A percentile compares a stretch with the other conserved stretches of the same genome.
These are phyloP conservation scores for Colletotrichum tamarilloi DNA, from an alignment of 2,329 filamentous ascomycete species.

Conservation along the genomic window DNA sequence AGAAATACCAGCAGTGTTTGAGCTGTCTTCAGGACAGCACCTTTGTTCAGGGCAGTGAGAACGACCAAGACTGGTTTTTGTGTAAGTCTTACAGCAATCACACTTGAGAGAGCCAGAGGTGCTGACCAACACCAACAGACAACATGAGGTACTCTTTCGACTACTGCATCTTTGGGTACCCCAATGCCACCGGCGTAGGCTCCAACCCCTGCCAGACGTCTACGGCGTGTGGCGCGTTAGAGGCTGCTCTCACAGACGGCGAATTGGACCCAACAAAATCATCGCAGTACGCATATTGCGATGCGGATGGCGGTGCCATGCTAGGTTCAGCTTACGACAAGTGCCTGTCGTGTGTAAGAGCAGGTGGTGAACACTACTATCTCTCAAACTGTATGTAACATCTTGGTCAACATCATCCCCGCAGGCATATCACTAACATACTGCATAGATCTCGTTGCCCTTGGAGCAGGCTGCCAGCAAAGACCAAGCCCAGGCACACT, in stretches of 20 bases:
- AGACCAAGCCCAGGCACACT: conserved; percentile 50
- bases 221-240: conserved; percentile 60
- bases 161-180: conserved; percentile 64
- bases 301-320: conserved; percentile 50
- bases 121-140: conserved; percentile 49
- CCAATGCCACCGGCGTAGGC: conserved; percentile 56
- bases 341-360: conserved; percentile 59
- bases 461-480: conserved; percentile 63
- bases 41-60: conserved; percentile 58
- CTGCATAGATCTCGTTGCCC: conserved; percentile 57
- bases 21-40: conserved; percentile 64
- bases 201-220: conserved; percentile 63
- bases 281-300: conserved; percentile 58
- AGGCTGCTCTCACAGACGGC: conserved; percentile 52
- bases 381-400: conserved; percentile 60
- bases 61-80: conserved; percentile 66
- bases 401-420: neutral
- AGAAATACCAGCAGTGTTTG: conserved; percentile 62
- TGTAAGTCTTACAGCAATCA: conserved; percentile 53
- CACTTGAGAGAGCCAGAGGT: too few species aligned
- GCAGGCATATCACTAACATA: conserved; percentile 18
- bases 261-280: conserved; percentile 47
- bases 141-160: conserved; percentile 65
- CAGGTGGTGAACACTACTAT: conserved; percentile 53
- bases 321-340: conserved; percentile 46